phyloP scores from a whole-genome alignment of 2,329 filamentous ascomycete species.

The Sclerotinia subarctica region DNA sequence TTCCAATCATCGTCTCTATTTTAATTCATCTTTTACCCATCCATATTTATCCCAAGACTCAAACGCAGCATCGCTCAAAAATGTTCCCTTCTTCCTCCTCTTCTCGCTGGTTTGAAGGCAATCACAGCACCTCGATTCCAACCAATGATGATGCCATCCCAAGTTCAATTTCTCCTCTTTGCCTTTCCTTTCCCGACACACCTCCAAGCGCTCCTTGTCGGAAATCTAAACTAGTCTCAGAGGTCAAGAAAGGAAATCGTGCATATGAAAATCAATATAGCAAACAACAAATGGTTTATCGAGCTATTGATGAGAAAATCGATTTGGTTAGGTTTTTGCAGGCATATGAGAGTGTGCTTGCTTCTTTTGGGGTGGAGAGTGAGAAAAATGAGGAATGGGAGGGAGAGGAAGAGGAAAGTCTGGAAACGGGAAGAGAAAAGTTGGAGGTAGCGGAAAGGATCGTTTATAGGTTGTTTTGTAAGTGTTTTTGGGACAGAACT shows the following conservation, averaged over 20 bases:
- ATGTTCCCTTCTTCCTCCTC: neutral
- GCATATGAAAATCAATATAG: neutral
- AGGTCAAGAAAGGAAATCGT: fast-evolving
- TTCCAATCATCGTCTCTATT: neutral
- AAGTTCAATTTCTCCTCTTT: neutral
- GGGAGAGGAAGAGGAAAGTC: neutral
- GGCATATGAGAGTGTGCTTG: conserved; percentile 9
- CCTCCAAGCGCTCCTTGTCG: neutral
- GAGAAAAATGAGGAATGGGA: neutral
- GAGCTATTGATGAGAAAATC: conserved; percentile 9
- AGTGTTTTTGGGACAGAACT: neutral
- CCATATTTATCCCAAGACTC: no score
- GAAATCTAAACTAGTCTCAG: no score
- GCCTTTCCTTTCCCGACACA: neutral
- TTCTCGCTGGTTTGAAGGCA: neutral
- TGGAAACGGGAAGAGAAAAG: neutral
- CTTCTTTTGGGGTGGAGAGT: neutral
- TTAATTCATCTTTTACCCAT: neutral
- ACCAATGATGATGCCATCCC: neutral
- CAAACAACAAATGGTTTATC: conserved; percentile 11
- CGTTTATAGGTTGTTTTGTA: conserved; percentile 14
- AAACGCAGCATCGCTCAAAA: neutral
- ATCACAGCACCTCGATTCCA: neutral
- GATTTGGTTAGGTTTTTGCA: conserved; percentile 11
- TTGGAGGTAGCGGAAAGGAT: neutral